Evolutionary conservation across 1,139 yeast species (phyloP).

Genomic region (Pneumocystis canis): DNA sequence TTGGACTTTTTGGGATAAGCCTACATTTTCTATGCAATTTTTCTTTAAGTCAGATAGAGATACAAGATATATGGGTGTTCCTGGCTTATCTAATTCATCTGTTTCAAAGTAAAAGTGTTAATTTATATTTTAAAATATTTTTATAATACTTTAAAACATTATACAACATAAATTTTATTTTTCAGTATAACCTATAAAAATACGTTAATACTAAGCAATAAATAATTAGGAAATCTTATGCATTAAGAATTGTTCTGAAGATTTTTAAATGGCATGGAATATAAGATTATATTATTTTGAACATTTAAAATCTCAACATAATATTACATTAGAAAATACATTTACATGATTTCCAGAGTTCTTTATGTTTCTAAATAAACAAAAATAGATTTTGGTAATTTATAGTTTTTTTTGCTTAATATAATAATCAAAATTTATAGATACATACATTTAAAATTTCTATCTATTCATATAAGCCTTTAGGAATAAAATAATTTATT

Average conservation of each 20-base stretch:
- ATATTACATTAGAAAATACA: background rate
- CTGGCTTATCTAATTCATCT: slow-evolving; percentile 4
- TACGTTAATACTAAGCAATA: too few relatives aligned
- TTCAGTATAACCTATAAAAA: too few relatives aligned
- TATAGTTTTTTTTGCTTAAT: too few relatives aligned
- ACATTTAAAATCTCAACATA: background rate
- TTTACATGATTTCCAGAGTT: too few relatives aligned
- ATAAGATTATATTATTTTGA: too few relatives aligned
- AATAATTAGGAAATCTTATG: too few relatives aligned
- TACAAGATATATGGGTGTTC: slow-evolving; percentile 12
- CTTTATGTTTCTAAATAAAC: too few relatives aligned
- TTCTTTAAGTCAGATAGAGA: slow-evolving; percentile 30
- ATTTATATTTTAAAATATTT: background rate
- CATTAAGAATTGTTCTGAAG: background rate
- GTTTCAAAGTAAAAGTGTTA: background rate
- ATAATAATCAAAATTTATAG: background rate
- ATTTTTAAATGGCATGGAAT: background rate
- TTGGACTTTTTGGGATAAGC: slow-evolving; percentile 60
- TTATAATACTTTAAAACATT: too few relatives aligned
- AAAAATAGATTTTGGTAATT: too few relatives aligned
- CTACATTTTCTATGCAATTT: slow-evolving; percentile 55
- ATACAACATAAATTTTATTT: too few relatives aligned
- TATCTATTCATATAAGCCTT: background rate
- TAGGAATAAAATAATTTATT: background rate
- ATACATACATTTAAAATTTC: background rate